Base-by-base conservation (phyloP, 306 rosid species). In the Vigna radiata region DNA sequence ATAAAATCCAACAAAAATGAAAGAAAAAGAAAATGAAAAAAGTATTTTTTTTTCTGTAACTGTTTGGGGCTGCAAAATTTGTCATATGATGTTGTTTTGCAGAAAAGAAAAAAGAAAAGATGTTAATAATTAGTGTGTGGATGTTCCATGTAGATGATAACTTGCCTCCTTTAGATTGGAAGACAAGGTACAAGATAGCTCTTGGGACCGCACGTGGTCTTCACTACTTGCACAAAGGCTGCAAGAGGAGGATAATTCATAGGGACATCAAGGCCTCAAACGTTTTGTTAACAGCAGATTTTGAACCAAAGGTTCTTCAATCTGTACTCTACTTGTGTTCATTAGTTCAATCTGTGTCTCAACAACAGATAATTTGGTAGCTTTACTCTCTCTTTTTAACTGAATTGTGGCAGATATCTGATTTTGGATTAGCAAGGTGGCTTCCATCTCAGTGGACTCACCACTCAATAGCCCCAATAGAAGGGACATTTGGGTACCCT, bases 381-480 rank as follows among this genome's bases (percentile, higher is more conserved):
- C 47, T 49, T 12, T 29, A 14, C 3, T 69, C 50, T 52, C 2
- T 15, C 31, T 47, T 3, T 0, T 72, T 12, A 66, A 19, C 63
- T 16, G 19, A 0, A 64, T 54, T 73, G 37, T 63, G 52, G 64
- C 74, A 95, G 97, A 95, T 95, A 80, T 95, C 98, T 39, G 99
- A 95, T 91, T 95, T 95, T 83, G 99, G 99, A 67, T 82, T 95
- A 41, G 98, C 98, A n/a, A 95, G 93, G 72, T 95, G 99, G 99
- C 98, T 95, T 52, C 99, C 99, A 56, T 90, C 92, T 44, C 94
- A 95, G 60, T 92, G 97, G 99, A 87, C 93, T 81, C 99, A 95
- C 79, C 97, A 95, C 75, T 95, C 99, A 70, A 95, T 95, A 62
- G 96, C 90, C 75, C 99, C 99, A 31, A 95, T 92, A 68, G 99